These are phyloP conservation scores for Yamadazyma mexicana DNA, from an alignment of 1,139 yeast species.

Conservation along the genomic window DNA sequence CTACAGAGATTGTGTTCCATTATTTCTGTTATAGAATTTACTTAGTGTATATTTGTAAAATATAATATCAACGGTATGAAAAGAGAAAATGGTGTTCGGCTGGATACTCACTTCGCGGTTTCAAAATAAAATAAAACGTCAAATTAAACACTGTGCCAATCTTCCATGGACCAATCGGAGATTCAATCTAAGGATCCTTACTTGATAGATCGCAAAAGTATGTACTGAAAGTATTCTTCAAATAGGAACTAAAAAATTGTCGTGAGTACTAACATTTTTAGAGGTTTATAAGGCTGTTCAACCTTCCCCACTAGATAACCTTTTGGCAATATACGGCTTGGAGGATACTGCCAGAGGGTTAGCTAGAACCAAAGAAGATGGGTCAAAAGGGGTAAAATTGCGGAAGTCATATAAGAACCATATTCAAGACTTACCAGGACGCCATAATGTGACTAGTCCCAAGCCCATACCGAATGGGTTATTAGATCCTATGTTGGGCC, in stretches of 20 bases:
- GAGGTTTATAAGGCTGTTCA: slow-evolving; percentile 14
- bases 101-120: not conserved
- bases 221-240: slow-evolving; percentile 5
- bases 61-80: slow-evolving; percentile 1
- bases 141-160: no score
- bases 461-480: slow-evolving; percentile 56
- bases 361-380: slow-evolving; percentile 86
- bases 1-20: not conserved
- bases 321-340: slow-evolving; percentile 67
- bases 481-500: slow-evolving; percentile 46
- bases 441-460: slow-evolving; percentile 60
- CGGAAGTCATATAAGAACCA: slow-evolving; percentile 94
- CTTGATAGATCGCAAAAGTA: slow-evolving; percentile 14
- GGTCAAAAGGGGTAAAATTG: slow-evolving; percentile 86
- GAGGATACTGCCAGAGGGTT: slow-evolving; percentile 71
- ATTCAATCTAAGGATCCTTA: slow-evolving; percentile 5
- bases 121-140: not conserved
- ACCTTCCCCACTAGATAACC: slow-evolving; percentile 75
- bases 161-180: slow-evolving; percentile 2
- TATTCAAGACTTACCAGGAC: slow-evolving; percentile 82
- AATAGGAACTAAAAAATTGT: not conserved
- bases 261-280: slow-evolving; percentile 11
- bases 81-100: no score
- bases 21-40: not conserved
- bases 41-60: slow-evolving; percentile 1